Conservation (phyloP, 768 basidiomycete genomes). For the Hydnum rufescens region DNA sequence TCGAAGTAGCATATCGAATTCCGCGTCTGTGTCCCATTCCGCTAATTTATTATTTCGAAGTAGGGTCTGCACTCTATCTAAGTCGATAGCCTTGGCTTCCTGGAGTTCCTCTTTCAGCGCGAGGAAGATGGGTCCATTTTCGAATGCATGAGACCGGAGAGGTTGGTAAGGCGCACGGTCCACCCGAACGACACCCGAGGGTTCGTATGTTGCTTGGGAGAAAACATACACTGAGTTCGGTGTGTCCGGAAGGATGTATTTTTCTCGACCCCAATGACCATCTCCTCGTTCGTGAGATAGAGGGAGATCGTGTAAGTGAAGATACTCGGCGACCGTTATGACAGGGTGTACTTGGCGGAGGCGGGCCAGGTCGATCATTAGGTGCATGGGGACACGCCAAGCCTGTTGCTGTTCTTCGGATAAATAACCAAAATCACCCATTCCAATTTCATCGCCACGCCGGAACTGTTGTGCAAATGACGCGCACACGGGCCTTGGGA, state of each 20-base stretch:
- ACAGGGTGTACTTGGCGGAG: constrained; percentile 2
- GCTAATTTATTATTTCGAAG: constrained; percentile 9
- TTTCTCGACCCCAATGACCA: constrained; percentile 11
- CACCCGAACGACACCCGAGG: constrained; percentile 5
- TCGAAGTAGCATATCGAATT: neutral
- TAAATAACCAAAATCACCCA: constrained; percentile 1
- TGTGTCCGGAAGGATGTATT: constrained; percentile 14
- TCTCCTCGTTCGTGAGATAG: neutral
- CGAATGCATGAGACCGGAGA: neutral
- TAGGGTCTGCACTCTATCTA: neutral
- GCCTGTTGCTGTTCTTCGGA: neutral
- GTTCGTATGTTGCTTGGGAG: constrained; percentile 1
- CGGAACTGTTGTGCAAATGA: neutral
- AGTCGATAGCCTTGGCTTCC: neutral
- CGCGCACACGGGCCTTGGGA: constrained; percentile 4
- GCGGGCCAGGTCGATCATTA: constrained; percentile 5
- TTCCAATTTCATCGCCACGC: constrained; percentile 2
- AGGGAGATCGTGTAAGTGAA: constrained; percentile 5
- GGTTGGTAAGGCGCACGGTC: neutral
- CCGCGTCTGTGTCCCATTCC: neutral
- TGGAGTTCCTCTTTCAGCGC: neutral
- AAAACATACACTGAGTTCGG: constrained; percentile 6
- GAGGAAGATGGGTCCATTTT: neutral
- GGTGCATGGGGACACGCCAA: constrained; percentile 2
- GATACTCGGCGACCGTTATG: constrained; percentile 4